These are phyloP conservation scores for Trichophyton schoenleinii DNA, from an alignment of 2,329 filamentous ascomycete species.

Conservation along the genomic window DNA sequence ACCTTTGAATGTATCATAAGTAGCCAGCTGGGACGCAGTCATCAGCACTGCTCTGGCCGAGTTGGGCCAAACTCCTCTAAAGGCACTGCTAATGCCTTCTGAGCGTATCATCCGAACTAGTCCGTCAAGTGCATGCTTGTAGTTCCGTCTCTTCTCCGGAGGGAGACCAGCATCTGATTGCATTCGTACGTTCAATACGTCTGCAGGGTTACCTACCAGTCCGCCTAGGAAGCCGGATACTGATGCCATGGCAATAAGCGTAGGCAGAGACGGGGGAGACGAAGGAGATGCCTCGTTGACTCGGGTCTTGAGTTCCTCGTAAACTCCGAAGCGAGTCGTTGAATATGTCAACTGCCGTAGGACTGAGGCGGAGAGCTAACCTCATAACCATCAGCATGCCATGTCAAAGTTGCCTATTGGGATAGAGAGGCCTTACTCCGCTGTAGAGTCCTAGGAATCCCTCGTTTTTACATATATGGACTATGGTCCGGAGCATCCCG, in stretches of 20 bases:
- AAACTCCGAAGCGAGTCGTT: conserved; percentile 90
- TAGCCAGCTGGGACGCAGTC: conserved; percentile 52
- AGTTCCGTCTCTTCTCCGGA: conserved; percentile 62
- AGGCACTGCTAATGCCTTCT: conserved; percentile 64
- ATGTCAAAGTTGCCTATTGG: too few species aligned
- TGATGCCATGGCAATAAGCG: conserved; percentile 72
- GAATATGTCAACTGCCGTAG: conserved; percentile 92
- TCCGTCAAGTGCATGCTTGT: conserved; percentile 78
- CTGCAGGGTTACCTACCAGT: conserved; percentile 82
- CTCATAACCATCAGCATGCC: background rate
- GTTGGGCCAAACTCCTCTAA: conserved; percentile 61
- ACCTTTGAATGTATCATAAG: conserved; percentile 53
- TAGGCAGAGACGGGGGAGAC: conserved; percentile 52
- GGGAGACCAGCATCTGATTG: conserved; percentile 81
- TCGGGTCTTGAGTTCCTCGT: conserved; percentile 77
- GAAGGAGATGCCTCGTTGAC: conserved; percentile 42
- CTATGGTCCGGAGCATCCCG: conserved; percentile 75
- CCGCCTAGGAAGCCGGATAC: conserved; percentile 79
- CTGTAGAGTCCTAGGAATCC: conserved; percentile 74
- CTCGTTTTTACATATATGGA: conserved; percentile 63
- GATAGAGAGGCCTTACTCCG: conserved; percentile 44
- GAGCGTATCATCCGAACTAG: conserved; percentile 74
- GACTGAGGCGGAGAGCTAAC: conserved; percentile 72
- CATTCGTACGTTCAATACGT: conserved; percentile 97
- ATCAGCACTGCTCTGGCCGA: conserved; percentile 51